Conservation (phyloP, 345 rosid species). For the Kernera saxatilis region DNA sequence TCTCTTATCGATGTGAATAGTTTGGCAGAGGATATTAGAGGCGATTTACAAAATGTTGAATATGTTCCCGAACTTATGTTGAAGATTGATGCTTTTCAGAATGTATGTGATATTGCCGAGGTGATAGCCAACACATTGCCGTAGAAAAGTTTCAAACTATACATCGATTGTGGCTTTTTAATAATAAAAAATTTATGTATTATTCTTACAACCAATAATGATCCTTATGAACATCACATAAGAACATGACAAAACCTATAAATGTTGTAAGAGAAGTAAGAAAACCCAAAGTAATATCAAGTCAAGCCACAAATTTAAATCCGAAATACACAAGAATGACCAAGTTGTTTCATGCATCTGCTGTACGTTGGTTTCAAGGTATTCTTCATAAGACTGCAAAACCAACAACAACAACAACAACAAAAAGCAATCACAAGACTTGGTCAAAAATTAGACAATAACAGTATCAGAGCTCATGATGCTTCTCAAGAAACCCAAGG, state of each 20-base stretch:
- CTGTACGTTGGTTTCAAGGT: conserved; percentile 75
- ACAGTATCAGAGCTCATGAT: not conserved
- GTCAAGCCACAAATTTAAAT: not conserved
- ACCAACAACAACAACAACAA: too few species aligned
- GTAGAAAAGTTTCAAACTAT: too few species aligned
- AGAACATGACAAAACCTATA: not conserved
- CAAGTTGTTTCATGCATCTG: conserved; percentile 57
- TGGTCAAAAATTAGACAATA: conserved; percentile 15
- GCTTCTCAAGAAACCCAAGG: conserved; percentile 6
- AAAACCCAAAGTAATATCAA: not conserved
- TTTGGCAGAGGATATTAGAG: too few species aligned
- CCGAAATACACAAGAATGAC: conserved; percentile 2
- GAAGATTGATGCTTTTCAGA: too few species aligned
- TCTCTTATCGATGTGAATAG: too few species aligned
- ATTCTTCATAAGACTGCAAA: conserved; percentile 96
- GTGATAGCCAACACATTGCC: too few species aligned
- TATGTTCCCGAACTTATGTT: too few species aligned
- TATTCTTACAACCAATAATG: conserved; percentile 2
- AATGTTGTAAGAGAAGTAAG: not conserved
- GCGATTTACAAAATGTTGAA: too few species aligned
- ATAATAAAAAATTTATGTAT: too few species aligned
- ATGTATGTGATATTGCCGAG: too few species aligned
- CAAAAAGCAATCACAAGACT: conserved; percentile 11
- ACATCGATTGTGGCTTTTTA: too few species aligned
- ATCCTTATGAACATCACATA: not conserved